phyloP scores from a whole-genome alignment of 768 basidiomycete genomes.

The Crassisporium funariophilum region DNA sequence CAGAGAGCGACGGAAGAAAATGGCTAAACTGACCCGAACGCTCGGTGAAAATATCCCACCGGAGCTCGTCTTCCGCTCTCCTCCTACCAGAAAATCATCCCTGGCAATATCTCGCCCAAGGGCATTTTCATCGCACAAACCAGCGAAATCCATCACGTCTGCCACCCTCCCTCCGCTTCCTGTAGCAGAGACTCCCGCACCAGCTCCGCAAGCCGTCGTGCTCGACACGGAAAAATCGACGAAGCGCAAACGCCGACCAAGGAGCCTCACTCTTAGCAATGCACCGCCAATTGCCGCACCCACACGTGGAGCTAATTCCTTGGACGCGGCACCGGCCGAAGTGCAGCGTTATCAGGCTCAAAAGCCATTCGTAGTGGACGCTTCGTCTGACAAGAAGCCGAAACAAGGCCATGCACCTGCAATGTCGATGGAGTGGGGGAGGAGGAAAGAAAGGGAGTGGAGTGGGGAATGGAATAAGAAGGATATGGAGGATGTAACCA shows the following conservation, averaged over 20 bases:
- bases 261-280: conserved; percentile 19
- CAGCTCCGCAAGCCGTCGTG: neutral
- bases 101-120: neutral
- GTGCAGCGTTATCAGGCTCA: neutral
- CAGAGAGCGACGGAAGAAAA: conserved; percentile 42
- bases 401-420: neutral
- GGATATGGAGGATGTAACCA: conserved; percentile 38
- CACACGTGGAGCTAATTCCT: conserved; percentile 1
- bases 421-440: conserved; percentile 22
- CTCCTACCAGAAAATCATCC: conserved; percentile 3
- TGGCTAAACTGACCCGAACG: conserved; percentile 60
- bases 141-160: conserved; percentile 6
- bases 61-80: conserved; percentile 47
- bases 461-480: conserved; percentile 41
- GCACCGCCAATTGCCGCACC: conserved; percentile 20
- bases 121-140: neutral
- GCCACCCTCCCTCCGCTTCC: conserved; percentile 9
- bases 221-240: neutral
- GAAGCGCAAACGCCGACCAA: conserved; percentile 17
- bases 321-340: neutral
- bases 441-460: conserved; percentile 39
- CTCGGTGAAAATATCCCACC: conserved; percentile 61
- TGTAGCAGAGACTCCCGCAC: conserved; percentile 12
- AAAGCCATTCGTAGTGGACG: neutral
- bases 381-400: neutral